These are phyloP conservation scores for Phytophthora chlamydospora DNA, from an alignment of 352 stramenopile species.

Conservation along the genomic window DNA sequence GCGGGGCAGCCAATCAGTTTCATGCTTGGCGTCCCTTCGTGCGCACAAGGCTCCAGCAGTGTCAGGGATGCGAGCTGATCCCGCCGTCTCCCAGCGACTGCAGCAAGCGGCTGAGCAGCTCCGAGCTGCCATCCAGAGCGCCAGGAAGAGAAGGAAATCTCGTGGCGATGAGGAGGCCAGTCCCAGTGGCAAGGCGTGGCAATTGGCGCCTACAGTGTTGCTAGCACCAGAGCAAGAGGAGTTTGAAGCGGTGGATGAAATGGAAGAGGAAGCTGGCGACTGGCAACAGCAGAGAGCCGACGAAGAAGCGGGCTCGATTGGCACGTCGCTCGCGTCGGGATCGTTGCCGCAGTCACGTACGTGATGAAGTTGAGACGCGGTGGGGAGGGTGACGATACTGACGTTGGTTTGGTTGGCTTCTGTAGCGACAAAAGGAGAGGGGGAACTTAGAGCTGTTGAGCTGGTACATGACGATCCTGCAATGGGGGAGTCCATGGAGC, in stretches of 20 bases:
- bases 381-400: neutral
- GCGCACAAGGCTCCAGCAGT: neutral
- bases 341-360: slow-evolving; percentile 27
- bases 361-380: neutral
- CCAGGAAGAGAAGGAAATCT: slow-evolving; percentile 20
- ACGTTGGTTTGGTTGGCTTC: slow-evolving; percentile 1
- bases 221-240: slow-evolving; percentile 7
- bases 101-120: slow-evolving; percentile 61
- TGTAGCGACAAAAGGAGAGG: slow-evolving; percentile 11
- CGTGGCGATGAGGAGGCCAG: neutral
- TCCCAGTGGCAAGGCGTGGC: slow-evolving; percentile 19
- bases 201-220: slow-evolving; percentile 24
- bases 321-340: slow-evolving; percentile 22
- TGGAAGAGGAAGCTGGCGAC: neutral
- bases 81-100: slow-evolving; percentile 37
- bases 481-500: slow-evolving; percentile 10
- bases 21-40: slow-evolving; percentile 15
- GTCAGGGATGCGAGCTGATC: slow-evolving; percentile 24
- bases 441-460: neutral
- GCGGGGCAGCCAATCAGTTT: slow-evolving; percentile 25
- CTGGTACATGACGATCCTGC: neutral
- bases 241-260: neutral
- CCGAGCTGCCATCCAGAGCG: slow-evolving; percentile 54
- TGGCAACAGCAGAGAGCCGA: slow-evolving; percentile 6
- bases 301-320: slow-evolving; percentile 10